Base-by-base conservation (phyloP, 331 rosid species). In the Quercus phellos region DNA sequence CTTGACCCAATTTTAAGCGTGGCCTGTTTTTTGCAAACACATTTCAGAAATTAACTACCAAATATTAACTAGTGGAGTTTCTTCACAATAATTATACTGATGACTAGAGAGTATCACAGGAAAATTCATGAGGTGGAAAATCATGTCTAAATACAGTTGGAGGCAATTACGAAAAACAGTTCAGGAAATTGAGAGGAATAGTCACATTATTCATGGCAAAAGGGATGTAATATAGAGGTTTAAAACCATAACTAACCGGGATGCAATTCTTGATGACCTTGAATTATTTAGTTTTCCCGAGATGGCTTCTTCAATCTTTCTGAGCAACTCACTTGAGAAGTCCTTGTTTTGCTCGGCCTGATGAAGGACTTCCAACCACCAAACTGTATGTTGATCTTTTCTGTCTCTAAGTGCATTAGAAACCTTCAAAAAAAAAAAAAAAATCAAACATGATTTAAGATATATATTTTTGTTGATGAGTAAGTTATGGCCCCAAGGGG, bases 351-450 rank as follows among this genome's bases (percentile, higher is more conserved):
- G 87, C 83, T 94, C 99, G 32, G 96, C 95, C 72, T 88, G 83
- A 68, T 87, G 78, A 80, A 92, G 91, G 61, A 92, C 99, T 78
- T 94, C 98, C 86, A 90, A 68, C 99, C 99, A 94, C 99, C 99
- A 94, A 73, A 75, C 75, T 12, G 75, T 29, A 50, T 78, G 19
- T 74, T 77, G 87, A 85, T 83, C 82, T 76, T 80, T 76, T 63
- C 78, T 78, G 70, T 83, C 84, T 6, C 77, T 60, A 78, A 86
- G 77, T 72, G 88, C 85, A 32, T 80, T 85, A 53, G 85, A 74
- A 60, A 94, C 91, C 99, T 94, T 79, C 85, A 84, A 78, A 66
- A 4, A 59, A 27, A 24, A 24, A 24, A 26, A 26, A 30, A 66
- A 51, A 34, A 75, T 61, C 26, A 76, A 70, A 72, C 50, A 64